Base-by-base conservation (phyloP, 1,284 basidiomycete genomes). In the Afroboletus lepidellus region DNA sequence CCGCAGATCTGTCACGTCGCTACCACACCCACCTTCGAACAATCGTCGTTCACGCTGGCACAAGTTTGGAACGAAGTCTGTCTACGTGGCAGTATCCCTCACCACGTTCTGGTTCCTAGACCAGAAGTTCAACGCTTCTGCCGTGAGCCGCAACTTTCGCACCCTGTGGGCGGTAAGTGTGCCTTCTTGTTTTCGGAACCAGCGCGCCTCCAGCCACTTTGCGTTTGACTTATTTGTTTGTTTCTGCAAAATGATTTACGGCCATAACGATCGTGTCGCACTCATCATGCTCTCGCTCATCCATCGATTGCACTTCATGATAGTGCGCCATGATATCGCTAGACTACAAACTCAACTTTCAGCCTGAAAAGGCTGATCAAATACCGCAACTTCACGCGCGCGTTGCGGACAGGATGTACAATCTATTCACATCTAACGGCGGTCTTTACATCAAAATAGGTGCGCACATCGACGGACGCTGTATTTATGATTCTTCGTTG, bases 391-490 rank as follows among this genome's bases (percentile, higher is more conserved):
- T 96, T 3, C 93, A 96, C 58, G 81, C 87, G 56, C 81, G 93
- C 41, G 90, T 94, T 11, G 91, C 91, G 0, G 73, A 84, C n/a
- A 74, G 90, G 44, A 74, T 96, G 41, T 85, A 84, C 58, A 73
- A 85, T 66, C 76, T 94, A 42, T 83, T 93, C 58, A 87, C 84
- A 3, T 77, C 77, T 20, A 94, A 94, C 68, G 87, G 89, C 16
- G 93, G 93, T 3, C 74, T 95, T 9, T 95, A 94, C 69, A 90
- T 95, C 63, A 96, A 96, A 69, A 87, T 94, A 32, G 92, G 90
- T 74, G 68, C 69, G 77, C 73, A 57, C 3, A 21, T 45, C 24
- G 36, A 1, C 23, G 1, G 18, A 32, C 15, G 6, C 0, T n/a
- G n/a, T n/a, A n/a, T n/a, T n/a, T 15, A 21, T 18, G 13, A 3